Evolutionary conservation across 176 grass and related monocot genomes (phyloP), one percentile per base, ranked within the genome.

Genomic region (Raddia distichophylla): DNA sequence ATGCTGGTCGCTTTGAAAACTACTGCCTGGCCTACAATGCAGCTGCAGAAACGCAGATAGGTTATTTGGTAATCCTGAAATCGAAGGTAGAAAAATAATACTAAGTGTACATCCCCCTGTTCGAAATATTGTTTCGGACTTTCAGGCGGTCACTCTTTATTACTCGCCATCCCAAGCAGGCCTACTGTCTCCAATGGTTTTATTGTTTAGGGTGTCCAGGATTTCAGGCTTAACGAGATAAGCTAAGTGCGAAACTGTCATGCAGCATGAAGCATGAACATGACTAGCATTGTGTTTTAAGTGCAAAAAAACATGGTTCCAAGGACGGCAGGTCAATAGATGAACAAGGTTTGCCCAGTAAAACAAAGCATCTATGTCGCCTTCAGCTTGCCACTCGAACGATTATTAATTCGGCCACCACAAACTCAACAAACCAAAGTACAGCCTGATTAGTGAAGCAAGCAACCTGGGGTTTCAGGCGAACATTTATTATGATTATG

Each of bases 401-500:
- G 27, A 57, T 34, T 50, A n/a, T 50, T 10, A 76, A 47, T 42
- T 35, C 11, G 13, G 12, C 53, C 52, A 5, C 60, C 65, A 18
- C 16, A 49, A 22, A 52, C 9, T 9, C 13, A 47, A 10, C 13
- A 32, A 61, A 56, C 51, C 49, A 55, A 56, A 32, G 17, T 33
- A 68, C 19, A 5, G 27, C 35, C 33, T 0, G 6, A 59, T 27
- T 48, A 6, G 32, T 10, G 7, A 60, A 48, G 6, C 15, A 53
- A 20, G 13, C 20, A 51, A 80, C 34, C 42, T 6, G 22, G 7
- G 54, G 57, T 51, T 22, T 53, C 20, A 74, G 16, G 42, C 19
- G n/a, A 79, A 79, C 47, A 84, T 58, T 80, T 55, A 66, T 40
- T 40, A 40, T 43, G 52, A 66, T 40, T 40, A 40, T 43, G 52